These are phyloP conservation scores for Actinomortierella wolfii DNA, from an alignment of 371 early-diverging fungal species.

Conservation along the genomic window DNA sequence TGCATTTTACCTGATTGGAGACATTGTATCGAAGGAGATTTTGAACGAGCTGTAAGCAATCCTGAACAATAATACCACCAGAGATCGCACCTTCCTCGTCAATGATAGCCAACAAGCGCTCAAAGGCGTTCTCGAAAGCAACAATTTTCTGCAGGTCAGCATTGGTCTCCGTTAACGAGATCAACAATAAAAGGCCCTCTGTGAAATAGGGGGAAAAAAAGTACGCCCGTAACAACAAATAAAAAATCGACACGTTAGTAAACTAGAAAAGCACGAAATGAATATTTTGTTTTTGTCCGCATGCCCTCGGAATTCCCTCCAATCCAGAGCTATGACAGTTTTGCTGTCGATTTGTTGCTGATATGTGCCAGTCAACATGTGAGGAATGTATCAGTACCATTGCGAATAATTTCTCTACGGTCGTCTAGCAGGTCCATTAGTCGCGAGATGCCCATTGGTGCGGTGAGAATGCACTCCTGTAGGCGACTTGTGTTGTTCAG, in stretches of 20 bases:
- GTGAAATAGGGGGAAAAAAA: slow-evolving; percentile 2
- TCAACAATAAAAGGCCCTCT: slow-evolving; percentile 92
- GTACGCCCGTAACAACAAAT: not conserved
- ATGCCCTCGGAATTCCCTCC: no score
- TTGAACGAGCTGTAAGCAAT: slow-evolving; percentile 89
- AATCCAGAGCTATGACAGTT: no score
- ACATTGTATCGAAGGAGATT: slow-evolving; percentile 93
- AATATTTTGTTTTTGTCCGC: no score
- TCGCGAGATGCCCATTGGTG: slow-evolving; percentile 89
- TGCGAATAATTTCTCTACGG: slow-evolving; percentile 91
- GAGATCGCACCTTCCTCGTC: slow-evolving; percentile 91
- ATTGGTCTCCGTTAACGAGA: slow-evolving; percentile 85
- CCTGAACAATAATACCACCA: slow-evolving; percentile 95
- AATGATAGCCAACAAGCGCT: slow-evolving; percentile 83
- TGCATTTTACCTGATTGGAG: slow-evolving; percentile 83
- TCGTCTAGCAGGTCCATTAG: slow-evolving; percentile 94
- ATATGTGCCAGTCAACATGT: not conserved
- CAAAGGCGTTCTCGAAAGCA: slow-evolving; percentile 97
- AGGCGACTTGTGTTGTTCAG: slow-evolving; percentile 68
- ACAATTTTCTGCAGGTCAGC: slow-evolving; percentile 97
- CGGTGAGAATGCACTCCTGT: slow-evolving; percentile 85
- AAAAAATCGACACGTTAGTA: not conserved
- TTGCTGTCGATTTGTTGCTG: no score
- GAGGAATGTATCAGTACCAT: slow-evolving; percentile 60
- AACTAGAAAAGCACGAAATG: not conserved